These are phyloP conservation scores for Fusarium verrucosum DNA, from an alignment of 2,329 filamentous ascomycete species.

Conservation along the genomic window DNA sequence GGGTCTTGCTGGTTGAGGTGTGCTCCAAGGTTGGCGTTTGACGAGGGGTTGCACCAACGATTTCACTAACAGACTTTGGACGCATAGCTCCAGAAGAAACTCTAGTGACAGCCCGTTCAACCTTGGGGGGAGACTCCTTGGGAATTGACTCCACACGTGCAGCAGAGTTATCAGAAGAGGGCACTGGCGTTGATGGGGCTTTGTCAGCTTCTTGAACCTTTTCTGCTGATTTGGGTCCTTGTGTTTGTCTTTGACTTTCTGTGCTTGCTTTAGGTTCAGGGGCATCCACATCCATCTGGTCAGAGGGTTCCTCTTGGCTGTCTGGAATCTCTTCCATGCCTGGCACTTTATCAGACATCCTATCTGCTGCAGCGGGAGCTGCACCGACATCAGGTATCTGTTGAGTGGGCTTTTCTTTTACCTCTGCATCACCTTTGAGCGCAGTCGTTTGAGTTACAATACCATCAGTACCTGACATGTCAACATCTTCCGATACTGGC, in stretches of 20 bases:
- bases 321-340: slow-evolving; percentile 48
- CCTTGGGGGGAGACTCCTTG: slow-evolving; percentile 38
- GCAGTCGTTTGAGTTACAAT: neutral
- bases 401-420: slow-evolving; percentile 3
- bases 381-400: neutral
- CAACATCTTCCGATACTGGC: slow-evolving; percentile 11
- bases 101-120: slow-evolving; percentile 70
- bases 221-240: slow-evolving; percentile 1
- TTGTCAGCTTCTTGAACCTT: slow-evolving; percentile 12
- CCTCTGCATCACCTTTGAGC: neutral
- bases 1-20: slow-evolving; percentile 40
- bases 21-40: slow-evolving; percentile 49
- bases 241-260: slow-evolving; percentile 26
- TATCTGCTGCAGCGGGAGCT: neutral
- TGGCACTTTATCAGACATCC: slow-evolving; percentile 1
- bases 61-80: slow-evolving; percentile 78
- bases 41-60: slow-evolving; percentile 67
- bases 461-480: slow-evolving; percentile 5
- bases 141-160: slow-evolving; percentile 7
- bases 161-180: neutral
- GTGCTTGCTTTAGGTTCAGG: slow-evolving; percentile 38
- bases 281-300: slow-evolving; percentile 50
- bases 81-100: slow-evolving; percentile 75
- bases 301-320: slow-evolving; percentile 47
- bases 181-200: slow-evolving; percentile 18